These are phyloP conservation scores for Phyllosticta capitalensis DNA, from an alignment of 2,329 filamentous ascomycete species.

Conservation along the genomic window DNA sequence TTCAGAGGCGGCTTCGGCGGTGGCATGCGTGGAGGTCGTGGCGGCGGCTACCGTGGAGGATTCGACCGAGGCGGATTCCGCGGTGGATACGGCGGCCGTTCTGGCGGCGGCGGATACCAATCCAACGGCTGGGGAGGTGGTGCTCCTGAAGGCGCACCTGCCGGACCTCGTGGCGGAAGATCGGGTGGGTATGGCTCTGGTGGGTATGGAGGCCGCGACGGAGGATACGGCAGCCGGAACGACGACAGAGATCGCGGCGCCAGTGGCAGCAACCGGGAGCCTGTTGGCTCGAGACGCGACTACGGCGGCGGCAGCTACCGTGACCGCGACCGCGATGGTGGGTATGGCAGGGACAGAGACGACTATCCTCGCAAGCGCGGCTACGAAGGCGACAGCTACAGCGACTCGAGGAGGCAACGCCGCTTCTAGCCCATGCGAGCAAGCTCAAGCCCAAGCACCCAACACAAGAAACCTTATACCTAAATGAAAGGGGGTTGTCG, in stretches of 20 bases:
- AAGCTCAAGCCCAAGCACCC: conserved; percentile 4
- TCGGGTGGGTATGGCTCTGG: conserved; percentile 20
- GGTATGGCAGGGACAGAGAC: conserved; percentile 9
- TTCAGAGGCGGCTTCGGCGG: conserved; percentile 40
- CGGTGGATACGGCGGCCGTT: conserved; percentile 42
- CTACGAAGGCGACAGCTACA: conserved; percentile 70
- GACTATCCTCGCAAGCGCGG: conserved; percentile 43
- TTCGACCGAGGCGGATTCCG: conserved; percentile 39
- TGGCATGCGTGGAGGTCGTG: conserved; percentile 44
- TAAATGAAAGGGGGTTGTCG: not conserved
- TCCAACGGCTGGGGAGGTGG: conserved; percentile 30
- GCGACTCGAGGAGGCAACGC: conserved; percentile 58
- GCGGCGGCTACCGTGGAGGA: conserved; percentile 41
- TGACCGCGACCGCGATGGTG: conserved; percentile 18
- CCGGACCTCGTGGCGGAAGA: conserved; percentile 34
- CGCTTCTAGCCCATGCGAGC: conserved; percentile 35
- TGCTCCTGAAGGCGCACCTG: conserved; percentile 39
- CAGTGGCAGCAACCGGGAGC: conserved; percentile 76
- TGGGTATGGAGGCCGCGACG: conserved; percentile 31
- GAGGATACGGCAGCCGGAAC: conserved; percentile 30
- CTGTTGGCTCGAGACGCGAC: conserved; percentile 59
- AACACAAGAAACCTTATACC: not conserved
- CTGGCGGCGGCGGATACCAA: conserved; percentile 35
- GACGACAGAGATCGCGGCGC: conserved; percentile 29
- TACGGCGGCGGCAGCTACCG: conserved; percentile 42